Percentiles rank a stretch among this genome's conserved stretches.
Conservation (phyloP, 2,329 filamentous ascomycete genomes). For the Dothistroma pini region DNA sequence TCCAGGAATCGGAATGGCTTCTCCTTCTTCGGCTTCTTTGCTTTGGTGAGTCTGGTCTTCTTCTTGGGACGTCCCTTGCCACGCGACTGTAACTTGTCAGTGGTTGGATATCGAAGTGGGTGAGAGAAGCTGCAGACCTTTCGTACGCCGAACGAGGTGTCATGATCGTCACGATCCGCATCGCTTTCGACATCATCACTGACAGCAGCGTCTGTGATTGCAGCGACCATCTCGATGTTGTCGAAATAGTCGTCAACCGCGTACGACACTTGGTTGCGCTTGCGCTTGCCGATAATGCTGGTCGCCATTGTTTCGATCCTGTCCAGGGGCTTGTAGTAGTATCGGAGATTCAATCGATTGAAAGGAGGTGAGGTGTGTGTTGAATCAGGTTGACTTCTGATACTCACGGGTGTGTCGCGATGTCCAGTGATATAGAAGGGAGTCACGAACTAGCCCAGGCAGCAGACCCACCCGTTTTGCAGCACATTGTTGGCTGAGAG, state of each 20-base stretch:
- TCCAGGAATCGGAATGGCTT: conserved; percentile 28
- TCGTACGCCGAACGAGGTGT: conserved; percentile 15
- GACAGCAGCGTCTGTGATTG: neutral
- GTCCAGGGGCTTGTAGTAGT: neutral
- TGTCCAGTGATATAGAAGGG: neutral
- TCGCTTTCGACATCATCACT: neutral
- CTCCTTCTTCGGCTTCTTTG: conserved; percentile 12
- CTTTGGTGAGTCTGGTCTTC: conserved; percentile 12
- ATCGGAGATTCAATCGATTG: neutral
- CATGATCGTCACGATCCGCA: conserved; percentile 3
- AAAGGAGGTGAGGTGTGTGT: neutral
- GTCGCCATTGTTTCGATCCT: neutral
- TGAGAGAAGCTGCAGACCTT: conserved; percentile 14
- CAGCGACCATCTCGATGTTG: conserved; percentile 6
- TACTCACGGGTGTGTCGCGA: neutral
- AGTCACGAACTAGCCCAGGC: neutral
- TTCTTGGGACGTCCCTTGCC: conserved; percentile 7
- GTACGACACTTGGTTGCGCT: conserved; percentile 29
- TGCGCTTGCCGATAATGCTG: conserved; percentile 25
- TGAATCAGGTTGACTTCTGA: neutral
- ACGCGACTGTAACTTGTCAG: conserved; percentile 3
- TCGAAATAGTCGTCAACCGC: conserved; percentile 23
- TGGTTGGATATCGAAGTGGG: neutral
- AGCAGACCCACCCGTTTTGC: neutral
- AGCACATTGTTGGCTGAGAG: neutral